Conservation (phyloP, 225 moss, liverwort and hornwort species). For the Ulota crispa region DNA sequence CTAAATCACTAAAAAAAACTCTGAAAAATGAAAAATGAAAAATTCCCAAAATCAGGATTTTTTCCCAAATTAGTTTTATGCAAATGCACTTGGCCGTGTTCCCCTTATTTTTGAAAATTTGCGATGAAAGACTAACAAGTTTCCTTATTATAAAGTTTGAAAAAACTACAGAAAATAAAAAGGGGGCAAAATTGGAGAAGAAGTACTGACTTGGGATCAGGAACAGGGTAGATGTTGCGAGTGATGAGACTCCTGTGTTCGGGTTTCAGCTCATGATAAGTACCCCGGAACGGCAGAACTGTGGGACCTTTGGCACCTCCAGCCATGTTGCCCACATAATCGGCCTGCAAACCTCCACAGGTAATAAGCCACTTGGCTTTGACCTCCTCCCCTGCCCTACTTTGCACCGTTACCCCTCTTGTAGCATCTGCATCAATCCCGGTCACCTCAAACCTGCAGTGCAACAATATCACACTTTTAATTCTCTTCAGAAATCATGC, state of each 20-base stretch:
- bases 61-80: too few relatives aligned
- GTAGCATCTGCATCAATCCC: slow-evolving; percentile 56
- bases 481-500: background rate
- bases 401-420: slow-evolving; percentile 63
- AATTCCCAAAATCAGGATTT: too few relatives aligned
- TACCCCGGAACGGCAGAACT: slow-evolving; percentile 74
- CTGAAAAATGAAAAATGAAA: too few relatives aligned
- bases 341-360: slow-evolving; percentile 72
- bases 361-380: slow-evolving; percentile 84
- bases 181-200: background rate
- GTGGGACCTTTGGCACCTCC: slow-evolving; percentile 73
- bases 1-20: too few relatives aligned
- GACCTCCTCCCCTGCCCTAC: slow-evolving; percentile 59
- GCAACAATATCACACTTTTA: background rate
- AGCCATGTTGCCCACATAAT: slow-evolving; percentile 77
- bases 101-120: too few relatives aligned
- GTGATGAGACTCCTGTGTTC: slow-evolving; percentile 67
- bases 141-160: background rate
- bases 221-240: slow-evolving; percentile 89
- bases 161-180: background rate
- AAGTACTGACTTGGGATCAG: slow-evolving; percentile 64
- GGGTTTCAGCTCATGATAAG: slow-evolving; percentile 78
- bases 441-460: slow-evolving; percentile 62
- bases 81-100: too few relatives aligned
- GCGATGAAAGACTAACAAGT: background rate